Evolutionary conservation across 2,329 filamentous ascomycete genomes (phyloP).

Genomic region (Lachnellula hyalina): DNA sequence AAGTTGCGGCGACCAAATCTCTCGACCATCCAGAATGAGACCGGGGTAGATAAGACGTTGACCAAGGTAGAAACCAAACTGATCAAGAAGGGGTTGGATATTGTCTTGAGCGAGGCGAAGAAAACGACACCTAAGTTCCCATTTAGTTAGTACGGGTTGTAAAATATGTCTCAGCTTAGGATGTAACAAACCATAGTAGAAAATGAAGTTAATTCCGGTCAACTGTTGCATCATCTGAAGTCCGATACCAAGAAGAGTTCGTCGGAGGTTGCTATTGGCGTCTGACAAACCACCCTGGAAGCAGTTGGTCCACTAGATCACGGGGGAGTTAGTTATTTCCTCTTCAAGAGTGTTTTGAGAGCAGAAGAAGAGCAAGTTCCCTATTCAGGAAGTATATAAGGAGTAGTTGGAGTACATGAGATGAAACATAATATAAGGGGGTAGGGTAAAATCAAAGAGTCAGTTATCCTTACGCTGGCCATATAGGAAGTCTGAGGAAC

Average conservation of each 20-base stretch:
- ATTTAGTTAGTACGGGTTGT: too few relatives aligned
- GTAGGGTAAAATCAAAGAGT: too few relatives aligned
- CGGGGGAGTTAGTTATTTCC: too few relatives aligned
- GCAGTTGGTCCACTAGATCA: conserved; percentile 70
- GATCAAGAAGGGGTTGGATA: conserved; percentile 75
- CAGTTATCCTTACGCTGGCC: too few relatives aligned
- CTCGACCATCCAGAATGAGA: conserved; percentile 87
- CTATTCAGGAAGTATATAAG: too few relatives aligned
- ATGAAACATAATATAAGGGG: too few relatives aligned
- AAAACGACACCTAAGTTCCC: conserved; percentile 54
- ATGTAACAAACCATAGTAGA: conserved; percentile 59
- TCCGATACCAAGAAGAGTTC: conserved; percentile 65
- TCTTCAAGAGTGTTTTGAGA: too few relatives aligned
- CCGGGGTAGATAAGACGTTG: conserved; percentile 78
- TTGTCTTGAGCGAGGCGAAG: conserved; percentile 72
- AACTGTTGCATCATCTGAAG: conserved; percentile 78
- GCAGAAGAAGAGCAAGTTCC: too few relatives aligned
- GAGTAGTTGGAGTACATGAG: too few relatives aligned
- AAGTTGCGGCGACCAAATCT: conserved; percentile 73
- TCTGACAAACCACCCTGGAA: conserved; percentile 59
- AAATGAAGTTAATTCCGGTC: conserved; percentile 85
- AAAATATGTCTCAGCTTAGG: too few relatives aligned
- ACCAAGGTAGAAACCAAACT: conserved; percentile 81
- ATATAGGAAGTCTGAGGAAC: conserved; percentile 62
- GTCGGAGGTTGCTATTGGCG: conserved; percentile 62